Evolutionary conservation across 345 rosid genomes (phyloP).

Genomic region (Gossypium bickii): DNA sequence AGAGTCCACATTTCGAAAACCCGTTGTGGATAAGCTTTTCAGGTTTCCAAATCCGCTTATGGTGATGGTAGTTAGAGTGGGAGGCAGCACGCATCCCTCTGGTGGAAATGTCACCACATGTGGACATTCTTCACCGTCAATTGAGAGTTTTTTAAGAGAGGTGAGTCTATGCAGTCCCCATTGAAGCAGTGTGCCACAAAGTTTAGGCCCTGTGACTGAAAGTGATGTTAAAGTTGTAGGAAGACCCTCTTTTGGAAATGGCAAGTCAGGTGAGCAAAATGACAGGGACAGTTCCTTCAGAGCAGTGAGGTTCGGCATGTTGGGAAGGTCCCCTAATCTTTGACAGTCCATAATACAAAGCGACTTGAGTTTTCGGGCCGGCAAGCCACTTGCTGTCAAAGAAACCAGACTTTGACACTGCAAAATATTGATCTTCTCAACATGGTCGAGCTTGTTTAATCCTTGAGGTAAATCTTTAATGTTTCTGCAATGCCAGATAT

Average conservation of each 20-base stretch:
- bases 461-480: not conserved
- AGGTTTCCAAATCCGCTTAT: not conserved
- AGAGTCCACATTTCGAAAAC: not conserved
- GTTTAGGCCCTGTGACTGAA: not conserved
- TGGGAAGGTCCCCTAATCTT: not conserved
- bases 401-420: not conserved
- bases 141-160: not conserved
- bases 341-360: not conserved
- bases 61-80: not conserved
- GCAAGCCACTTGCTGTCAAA: not conserved
- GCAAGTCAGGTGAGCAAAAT: not conserved
- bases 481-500: not conserved
- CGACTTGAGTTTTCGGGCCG: not conserved
- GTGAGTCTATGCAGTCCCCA: constrained; percentile 14
- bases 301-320: not conserved
- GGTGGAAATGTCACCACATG: constrained; percentile 14
- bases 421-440: not conserved
- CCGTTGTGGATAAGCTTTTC: not conserved
- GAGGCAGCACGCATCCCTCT: not conserved
- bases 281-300: not conserved
- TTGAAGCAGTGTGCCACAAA: not conserved
- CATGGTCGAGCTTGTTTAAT: constrained; percentile 11
- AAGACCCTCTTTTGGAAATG: not conserved
- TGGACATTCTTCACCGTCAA: constrained; percentile 3
- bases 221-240: constrained; percentile 4